Conservation (phyloP, 495 filamentous ascomycete genomes). For the Evansstolkia leycettana region DNA sequence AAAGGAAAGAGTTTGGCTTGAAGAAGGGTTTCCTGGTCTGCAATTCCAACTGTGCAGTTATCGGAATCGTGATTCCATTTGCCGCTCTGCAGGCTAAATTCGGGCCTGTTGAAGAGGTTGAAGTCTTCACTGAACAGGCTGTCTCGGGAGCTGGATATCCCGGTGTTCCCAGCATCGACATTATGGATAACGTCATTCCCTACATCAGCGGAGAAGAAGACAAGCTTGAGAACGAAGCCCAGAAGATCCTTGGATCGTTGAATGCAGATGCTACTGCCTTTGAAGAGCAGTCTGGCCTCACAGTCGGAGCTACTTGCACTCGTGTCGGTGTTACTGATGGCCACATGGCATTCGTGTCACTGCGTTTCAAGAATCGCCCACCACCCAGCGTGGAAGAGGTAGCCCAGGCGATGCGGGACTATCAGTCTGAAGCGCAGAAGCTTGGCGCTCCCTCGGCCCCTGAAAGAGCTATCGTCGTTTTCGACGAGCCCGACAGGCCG, state of each 20-base stretch:
- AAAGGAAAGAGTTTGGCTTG: conserved; percentile 51
- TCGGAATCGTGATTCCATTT: conserved; percentile 80
- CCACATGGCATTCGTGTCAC: conserved; percentile 70
- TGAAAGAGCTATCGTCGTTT: conserved; percentile 56
- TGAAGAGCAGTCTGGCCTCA: conserved; percentile 46
- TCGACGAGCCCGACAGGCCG: conserved; percentile 69
- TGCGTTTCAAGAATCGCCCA: conserved; percentile 51
- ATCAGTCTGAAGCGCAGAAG: conserved; percentile 61
- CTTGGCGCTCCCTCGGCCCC: conserved; percentile 71
- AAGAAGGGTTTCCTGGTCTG: conserved; percentile 74
- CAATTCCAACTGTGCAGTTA: conserved; percentile 87
- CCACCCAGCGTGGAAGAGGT: conserved; percentile 52
- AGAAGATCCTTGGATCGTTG: conserved; percentile 68
- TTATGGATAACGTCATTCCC: conserved; percentile 75
- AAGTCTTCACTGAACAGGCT: conserved; percentile 80
- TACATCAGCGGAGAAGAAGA: conserved; percentile 83
- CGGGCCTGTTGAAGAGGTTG: conserved; percentile 59
- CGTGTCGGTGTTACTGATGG: conserved; percentile 76
- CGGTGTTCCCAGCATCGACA: conserved; percentile 62
- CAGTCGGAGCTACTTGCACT: conserved; percentile 69
- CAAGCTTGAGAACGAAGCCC: conserved; percentile 75
- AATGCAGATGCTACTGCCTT: conserved; percentile 55
- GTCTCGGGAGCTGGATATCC: conserved; percentile 83
- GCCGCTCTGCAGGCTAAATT: conserved; percentile 69
- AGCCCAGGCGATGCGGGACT: conserved; percentile 54